Evolutionary conservation across 352 stramenopile genomes (phyloP), one percentile per base, ranked within the genome.

Genomic region (Pilasporangium apinafurcum): DNA sequence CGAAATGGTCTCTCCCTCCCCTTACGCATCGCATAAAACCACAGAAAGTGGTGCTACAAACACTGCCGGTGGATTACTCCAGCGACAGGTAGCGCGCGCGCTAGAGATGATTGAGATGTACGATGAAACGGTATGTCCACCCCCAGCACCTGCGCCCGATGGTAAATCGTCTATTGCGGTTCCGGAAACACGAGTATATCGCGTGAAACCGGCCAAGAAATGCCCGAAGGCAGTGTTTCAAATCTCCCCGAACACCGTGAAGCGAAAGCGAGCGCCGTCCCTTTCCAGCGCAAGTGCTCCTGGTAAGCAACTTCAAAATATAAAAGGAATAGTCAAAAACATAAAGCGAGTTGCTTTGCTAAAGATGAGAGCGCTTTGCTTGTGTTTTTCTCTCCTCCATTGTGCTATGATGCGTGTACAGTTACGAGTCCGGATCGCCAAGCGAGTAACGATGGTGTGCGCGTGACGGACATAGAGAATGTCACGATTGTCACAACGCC

Each of bases 261-360:
- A 83, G 61, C 74, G 74, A 43, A 86, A 86, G 55, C 70, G 74
- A 14, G 62, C 74, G 44, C 68, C 66, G 34, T 80, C 58, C 44
- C 65, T 72, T 24, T 54, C 68, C 35, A 44, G 38, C 41, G 40
- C 21, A 38, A 43, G 38, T 7, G 37, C 64, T 41, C 16, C 60
- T 26, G 58, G 59, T 78, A 65, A 49, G 64, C 28, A n/a, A n/a
- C n/a, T n/a, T n/a, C n/a, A n/a, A n/a, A n/a, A 28, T 25, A 16
- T 26, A 16, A n/a, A 36, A 16, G 35, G 10, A 14, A 12, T 14
- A 16, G 2, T 48, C 4, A 17, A 13, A 14, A 8, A 26, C 32
- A n/a, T n/a, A n/a, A n/a, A n/a, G n/a, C n/a, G n/a, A n/a, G n/a
- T n/a, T n/a, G n/a, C n/a, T n/a, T n/a, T n/a, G n/a, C n/a, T n/a